A percentile compares a stretch with the other conserved stretches of the same genome.
These are phyloP conservation scores for Alternaria incomplexa DNA, from an alignment of 2,329 filamentous ascomycete species.

Conservation along the genomic window DNA sequence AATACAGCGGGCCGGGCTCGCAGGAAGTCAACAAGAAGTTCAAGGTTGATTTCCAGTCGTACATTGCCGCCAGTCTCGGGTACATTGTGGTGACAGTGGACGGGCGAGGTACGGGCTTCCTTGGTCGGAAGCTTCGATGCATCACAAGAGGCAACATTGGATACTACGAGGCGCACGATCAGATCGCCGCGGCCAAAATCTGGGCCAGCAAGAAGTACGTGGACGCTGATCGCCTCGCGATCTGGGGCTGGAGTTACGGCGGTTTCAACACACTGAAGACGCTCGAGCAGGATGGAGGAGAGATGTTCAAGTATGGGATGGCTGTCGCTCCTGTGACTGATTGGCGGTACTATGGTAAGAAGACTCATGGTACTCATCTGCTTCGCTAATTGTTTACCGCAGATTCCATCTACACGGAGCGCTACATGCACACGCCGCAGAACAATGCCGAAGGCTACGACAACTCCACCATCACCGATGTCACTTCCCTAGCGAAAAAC, in stretches of 20 bases:
- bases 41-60: conserved; percentile 85
- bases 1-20: conserved; percentile 94
- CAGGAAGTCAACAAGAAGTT: conserved; percentile 85
- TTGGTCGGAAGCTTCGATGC: conserved; percentile 82
- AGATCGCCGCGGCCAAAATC: conserved; percentile 86
- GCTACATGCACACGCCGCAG: conserved; percentile 96
- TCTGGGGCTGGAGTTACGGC: conserved; percentile 99
- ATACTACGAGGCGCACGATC: conserved; percentile 82
- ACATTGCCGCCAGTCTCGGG: conserved; percentile 81
- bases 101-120: conserved; percentile 88
- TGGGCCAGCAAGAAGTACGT: conserved; percentile 85
- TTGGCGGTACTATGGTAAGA: conserved; percentile 83
- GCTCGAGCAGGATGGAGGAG: conserved; percentile 85
- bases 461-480: conserved; percentile 75
- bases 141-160: conserved; percentile 84
- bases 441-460: conserved; percentile 80
- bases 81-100: conserved; percentile 97
- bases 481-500: conserved; percentile 72
- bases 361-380: not conserved
- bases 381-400: conserved; percentile 1
- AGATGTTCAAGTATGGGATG: conserved; percentile 96
- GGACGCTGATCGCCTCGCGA: conserved; percentile 80
- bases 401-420: conserved; percentile 91
- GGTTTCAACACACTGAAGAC: conserved; percentile 96
- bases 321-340: conserved; percentile 98